Base-by-base conservation (phyloP, 2,329 filamentous ascomycete genomes). In the Diaporthe humulicola region DNA sequence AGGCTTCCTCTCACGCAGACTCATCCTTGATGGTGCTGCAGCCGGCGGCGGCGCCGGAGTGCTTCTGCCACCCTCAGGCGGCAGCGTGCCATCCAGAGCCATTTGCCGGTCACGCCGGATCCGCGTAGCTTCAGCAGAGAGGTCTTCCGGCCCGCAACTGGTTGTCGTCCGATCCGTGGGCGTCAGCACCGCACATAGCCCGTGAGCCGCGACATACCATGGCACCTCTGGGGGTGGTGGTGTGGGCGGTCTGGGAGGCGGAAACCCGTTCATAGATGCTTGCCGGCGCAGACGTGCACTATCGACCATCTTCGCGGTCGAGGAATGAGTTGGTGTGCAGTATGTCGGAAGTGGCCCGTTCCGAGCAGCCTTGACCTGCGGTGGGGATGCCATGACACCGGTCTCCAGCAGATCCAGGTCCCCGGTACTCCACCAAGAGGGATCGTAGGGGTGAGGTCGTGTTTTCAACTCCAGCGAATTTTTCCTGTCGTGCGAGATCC, bases 321-420 rank as follows among this genome's bases (percentile, higher is more conserved):
- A 98, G 0, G 96, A 94, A 76, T 96, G 94, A 0, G 96, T 98
- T 0, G 96, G 95, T 2, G 95, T 95, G 3, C 92, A 95, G 83
- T 96, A 98, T 2, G 94, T 96, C 2, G 94, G 92, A 12, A 88
- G 82, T 30, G 89, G 89, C 19, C 88, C 86, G 75, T 85, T 86
- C 38, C 91, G 90, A 19, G 87, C 83, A 79, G 90, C 92, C 79
- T 85, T 89, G 12, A 85, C 84, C 73, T 88, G 87, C 10, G 86
- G 83, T 7, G 88, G 83, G 4, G 87, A 86, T n/a, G 87, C 84
- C 17, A 86, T 84, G 70, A 91, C 84, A 28, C 91, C 84, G 2
- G 87, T 84, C 78, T 97, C 95, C 17, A 98, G 86, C 73, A 90
- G 90, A 75, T 94, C 92, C 8, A 98, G 87, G 76, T 92, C 88